Evolutionary conservation across 2,329 filamentous ascomycete species (phyloP), one percentile per base, ranked within the genome.

Genomic region (Nigrospora oryzae): DNA sequence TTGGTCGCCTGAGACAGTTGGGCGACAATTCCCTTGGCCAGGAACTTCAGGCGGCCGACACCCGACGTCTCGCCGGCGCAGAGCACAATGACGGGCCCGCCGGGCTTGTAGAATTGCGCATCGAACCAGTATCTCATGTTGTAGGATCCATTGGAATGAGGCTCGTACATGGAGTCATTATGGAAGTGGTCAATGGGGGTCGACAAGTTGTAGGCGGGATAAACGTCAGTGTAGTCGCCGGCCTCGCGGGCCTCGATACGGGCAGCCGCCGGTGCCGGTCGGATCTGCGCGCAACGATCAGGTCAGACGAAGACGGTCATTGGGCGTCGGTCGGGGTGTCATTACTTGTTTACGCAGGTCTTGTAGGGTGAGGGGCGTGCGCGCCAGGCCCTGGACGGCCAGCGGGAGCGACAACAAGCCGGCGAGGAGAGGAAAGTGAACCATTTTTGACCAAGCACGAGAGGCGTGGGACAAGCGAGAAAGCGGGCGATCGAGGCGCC

Each of bases 101-200:
- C 89, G 0, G 75, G 67, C 58, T 81, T 74, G 66, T 94, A 94
- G 66, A 86, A 75, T 38, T 75, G 75, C 1, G 82, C 79, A 57
- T 94, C 88, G 54, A 91, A 89, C 84, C 84, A 94, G 68, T 93
- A 95, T 11, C 87, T 78, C 40, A 91, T 68, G 17, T 78, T 64
- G 62, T 89, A 95, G 2, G 66, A 75, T 23, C 63, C 82, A 52
- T 84, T 68, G 10, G 75, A 79, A 62, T 94, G 88, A 33, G 89
- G 87, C 60, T 83, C 85, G 58, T 94, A 94, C 40, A 72, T 68
- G 2, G 80, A 77, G 44, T 89, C 83, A 56, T 91, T 88, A 64
- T 86, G 86, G 66, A 93, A 94, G 59, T 93, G 86, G 62, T 95
- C 88, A 32, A 94, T 70, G 14, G 76, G 76, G 4, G 76, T 73